Evolutionary conservation across 805 yeast genomes (phyloP).

Genomic region (Lachancea waltii): DNA sequence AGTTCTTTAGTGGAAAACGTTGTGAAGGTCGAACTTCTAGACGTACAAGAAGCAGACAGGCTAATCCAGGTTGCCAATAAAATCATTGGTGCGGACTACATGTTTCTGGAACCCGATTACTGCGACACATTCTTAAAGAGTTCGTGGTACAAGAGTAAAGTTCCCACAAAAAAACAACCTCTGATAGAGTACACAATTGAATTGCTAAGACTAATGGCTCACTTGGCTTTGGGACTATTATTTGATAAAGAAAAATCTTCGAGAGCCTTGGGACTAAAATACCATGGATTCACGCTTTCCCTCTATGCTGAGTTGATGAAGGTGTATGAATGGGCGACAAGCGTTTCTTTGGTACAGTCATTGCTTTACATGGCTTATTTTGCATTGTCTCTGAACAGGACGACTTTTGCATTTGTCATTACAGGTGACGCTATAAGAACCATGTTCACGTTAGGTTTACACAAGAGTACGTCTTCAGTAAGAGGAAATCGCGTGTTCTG

Average conservation of each 20-base stretch:
- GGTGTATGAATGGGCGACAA: constrained; percentile 11
- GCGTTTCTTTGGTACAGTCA: constrained; percentile 14
- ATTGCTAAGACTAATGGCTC: constrained; percentile 13
- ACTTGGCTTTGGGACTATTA: constrained; percentile 17
- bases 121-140: constrained; percentile 5
- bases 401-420: constrained; percentile 13
- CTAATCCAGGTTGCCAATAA: constrained; percentile 11
- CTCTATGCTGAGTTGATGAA: constrained; percentile 13
- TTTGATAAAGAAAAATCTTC: constrained; percentile 10
- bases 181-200: constrained; percentile 12
- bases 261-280: constrained; percentile 12
- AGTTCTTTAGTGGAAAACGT: neutral
- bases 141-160: constrained; percentile 6
- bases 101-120: constrained; percentile 16
- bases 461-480: constrained; percentile 9
- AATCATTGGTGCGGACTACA: constrained; percentile 18
- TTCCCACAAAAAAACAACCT: neutral
- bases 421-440: constrained; percentile 17
- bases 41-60: constrained; percentile 11
- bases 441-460: constrained; percentile 14
- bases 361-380: constrained; percentile 16
- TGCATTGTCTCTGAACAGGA: constrained; percentile 16
- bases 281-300: constrained; percentile 13
- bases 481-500: constrained; percentile 16
- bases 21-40: constrained; percentile 10